Evolutionary conservation across 805 yeast species (phyloP).

Genomic region (Saccharomycopsis fodiens): DNA sequence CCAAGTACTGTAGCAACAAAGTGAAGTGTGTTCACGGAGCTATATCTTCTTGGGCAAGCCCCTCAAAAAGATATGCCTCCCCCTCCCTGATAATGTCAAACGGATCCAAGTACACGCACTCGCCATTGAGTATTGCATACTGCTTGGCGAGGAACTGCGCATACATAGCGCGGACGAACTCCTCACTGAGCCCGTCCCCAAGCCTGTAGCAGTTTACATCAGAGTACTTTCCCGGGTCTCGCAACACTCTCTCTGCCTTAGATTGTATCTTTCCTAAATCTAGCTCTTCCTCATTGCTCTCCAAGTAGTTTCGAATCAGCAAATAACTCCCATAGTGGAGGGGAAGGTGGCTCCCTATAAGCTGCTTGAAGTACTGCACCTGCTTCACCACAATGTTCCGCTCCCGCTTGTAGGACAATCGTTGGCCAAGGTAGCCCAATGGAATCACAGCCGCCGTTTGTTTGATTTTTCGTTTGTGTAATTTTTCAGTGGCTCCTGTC

Average conservation of each 20-base stretch:
- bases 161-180: neutral
- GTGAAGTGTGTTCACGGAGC: too few relatives aligned
- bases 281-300: neutral
- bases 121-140: constrained; percentile 4
- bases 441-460: constrained; percentile 6
- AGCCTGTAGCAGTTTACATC: constrained; percentile 2
- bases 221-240: neutral
- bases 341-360: neutral
- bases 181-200: neutral
- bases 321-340: neutral
- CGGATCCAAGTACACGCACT: constrained; percentile 2
- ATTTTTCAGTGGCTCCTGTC: neutral
- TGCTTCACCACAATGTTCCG: constrained; percentile 10
- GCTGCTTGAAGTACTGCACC: constrained; percentile 3
- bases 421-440: constrained; percentile 5
- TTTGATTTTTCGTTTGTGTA: constrained; percentile 3
- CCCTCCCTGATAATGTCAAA: neutral
- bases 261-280: neutral
- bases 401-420: constrained; percentile 9
- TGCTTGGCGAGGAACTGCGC: constrained; percentile 3
- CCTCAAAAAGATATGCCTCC: neutral
- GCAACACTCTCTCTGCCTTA: neutral
- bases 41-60: too few relatives aligned
- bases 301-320: neutral
- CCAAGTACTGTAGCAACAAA: too few relatives aligned